These are phyloP conservation scores for Pseudocercospora fijiensis DNA, from an alignment of 2,329 filamentous ascomycete species.

Conservation along the genomic window DNA sequence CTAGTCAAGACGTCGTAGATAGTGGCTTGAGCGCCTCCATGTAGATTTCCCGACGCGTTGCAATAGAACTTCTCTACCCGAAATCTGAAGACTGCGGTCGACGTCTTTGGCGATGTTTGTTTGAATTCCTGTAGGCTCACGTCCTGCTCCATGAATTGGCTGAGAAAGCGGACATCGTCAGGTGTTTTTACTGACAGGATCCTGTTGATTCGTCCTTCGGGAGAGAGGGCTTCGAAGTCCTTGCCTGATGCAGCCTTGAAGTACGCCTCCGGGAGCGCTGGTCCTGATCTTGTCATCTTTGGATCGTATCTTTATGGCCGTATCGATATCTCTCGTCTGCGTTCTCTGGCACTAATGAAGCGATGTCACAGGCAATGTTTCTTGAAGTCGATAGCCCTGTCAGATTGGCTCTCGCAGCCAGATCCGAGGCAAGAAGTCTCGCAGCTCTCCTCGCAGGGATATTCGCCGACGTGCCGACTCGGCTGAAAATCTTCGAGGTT, in stretches of 20 bases:
- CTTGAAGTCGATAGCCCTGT: not conserved
- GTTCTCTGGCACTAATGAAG: not conserved
- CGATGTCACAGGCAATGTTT: not conserved
- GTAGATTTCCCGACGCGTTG: constrained; percentile 52
- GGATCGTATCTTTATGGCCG: not conserved
- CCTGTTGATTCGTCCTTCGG: constrained; percentile 30
- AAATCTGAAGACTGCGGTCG: constrained; percentile 47
- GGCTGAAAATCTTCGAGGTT: not conserved
- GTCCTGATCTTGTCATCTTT: not conserved
- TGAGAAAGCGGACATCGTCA: constrained; percentile 21
- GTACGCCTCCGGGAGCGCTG: constrained; percentile 10
- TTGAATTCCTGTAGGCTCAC: constrained; percentile 35
- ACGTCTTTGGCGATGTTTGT: constrained; percentile 38
- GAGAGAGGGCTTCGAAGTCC: constrained; percentile 23
- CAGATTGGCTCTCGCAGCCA: not conserved
- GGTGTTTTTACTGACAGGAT: constrained; percentile 21
- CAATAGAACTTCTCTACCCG: constrained; percentile 46
- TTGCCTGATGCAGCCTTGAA: constrained; percentile 4
- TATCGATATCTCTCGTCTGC: not conserved
- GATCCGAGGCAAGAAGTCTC: not conserved
- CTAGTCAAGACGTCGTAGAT: constrained; percentile 55
- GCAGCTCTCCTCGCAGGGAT: not conserved
- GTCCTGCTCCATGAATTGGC: constrained; percentile 28
- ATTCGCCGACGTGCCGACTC: not conserved
- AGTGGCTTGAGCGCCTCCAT: constrained; percentile 55